Percentiles rank a stretch among this genome's conserved stretches.
These are phyloP conservation scores for Parastagonospora avenae DNA, from an alignment of 2,329 filamentous ascomycete species.

Conservation along the genomic window DNA sequence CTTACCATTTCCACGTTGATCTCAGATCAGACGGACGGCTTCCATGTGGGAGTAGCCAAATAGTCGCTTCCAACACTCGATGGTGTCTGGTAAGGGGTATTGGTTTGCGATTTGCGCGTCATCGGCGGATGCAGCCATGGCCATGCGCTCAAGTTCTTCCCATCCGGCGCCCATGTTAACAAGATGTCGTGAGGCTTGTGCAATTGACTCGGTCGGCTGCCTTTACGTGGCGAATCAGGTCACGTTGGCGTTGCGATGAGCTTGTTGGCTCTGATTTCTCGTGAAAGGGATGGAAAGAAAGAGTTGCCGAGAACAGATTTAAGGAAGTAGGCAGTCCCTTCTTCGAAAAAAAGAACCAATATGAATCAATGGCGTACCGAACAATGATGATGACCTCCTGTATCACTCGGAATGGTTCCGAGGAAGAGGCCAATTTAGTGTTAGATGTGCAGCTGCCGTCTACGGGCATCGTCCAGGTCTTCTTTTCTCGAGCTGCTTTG, in stretches of 20 bases:
- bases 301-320: too few relatives aligned
- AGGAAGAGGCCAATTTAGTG: neutral
- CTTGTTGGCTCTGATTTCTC: too few relatives aligned
- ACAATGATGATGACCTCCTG: neutral
- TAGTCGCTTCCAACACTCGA: constrained; percentile 42
- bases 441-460: too few relatives aligned
- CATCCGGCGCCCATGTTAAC: constrained; percentile 9
- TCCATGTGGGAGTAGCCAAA: constrained; percentile 41
- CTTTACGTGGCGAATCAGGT: neutral
- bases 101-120: constrained; percentile 19
- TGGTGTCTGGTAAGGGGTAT: constrained; percentile 24
- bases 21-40: constrained; percentile 38
- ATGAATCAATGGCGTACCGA: too few relatives aligned
- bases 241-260: neutral
- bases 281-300: too few relatives aligned
- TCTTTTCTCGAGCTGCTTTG: too few relatives aligned
- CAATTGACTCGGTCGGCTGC: neutral
- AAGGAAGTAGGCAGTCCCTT: too few relatives aligned
- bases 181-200: neutral
- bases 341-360: too few relatives aligned
- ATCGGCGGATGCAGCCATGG: constrained; percentile 8
- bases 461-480: too few relatives aligned
- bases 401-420: constrained; percentile 2
- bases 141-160: constrained; percentile 25
- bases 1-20: constrained; percentile 37